Base-by-base conservation (phyloP, 2,329 filamentous ascomycete species). In the Epichloe sibirici region DNA sequence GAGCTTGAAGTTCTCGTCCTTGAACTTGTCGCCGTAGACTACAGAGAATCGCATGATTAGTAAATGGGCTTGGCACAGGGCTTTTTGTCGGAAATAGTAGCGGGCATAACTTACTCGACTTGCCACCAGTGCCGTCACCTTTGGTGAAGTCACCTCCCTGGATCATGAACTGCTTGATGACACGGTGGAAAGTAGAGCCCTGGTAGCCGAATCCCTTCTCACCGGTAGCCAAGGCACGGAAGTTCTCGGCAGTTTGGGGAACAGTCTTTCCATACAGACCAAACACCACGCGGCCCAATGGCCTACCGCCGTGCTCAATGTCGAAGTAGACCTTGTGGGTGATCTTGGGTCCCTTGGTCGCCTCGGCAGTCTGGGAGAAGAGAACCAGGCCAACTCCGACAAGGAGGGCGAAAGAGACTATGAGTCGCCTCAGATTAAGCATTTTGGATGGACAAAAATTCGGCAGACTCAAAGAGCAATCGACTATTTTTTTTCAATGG, bases 301-400 rank as follows among this genome's bases (percentile, higher is more conserved):
- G 68, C 71, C 89, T 76, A 58, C 88, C 88, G 64, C 85, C 88
- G 64, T 89, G 83, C 63, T 77, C 72, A 60, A 94, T 83, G 70
- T 93, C 88, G 69, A 94, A 91, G 78, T 82, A 93, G 71, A 93
- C 89, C 82, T 95, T 95, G 78, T 88, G 78, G 63, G 90, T 96
- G 75, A 96, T 91, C 82, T 93, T 94, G 57, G 89, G 91, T 46
- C 93, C 91, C 75, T 91, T 89, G 59, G 76, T 76, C 51, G 87
- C 86, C 61, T 86, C 82, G 55, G 80, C 82, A 37, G 81, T 79
- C 71, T 89, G 84, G 60, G 85, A 78, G 66, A 95, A 82, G 74
- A 88, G 81, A 60, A 90, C 73, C 66, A 91, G 76, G 61, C 79
- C 77, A 62, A 90, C 75, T 63, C 87, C 83, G 63, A 94, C 69